Base-by-base conservation (phyloP, 768 basidiomycete genomes). In the Kockovaella imperatae region DNA sequence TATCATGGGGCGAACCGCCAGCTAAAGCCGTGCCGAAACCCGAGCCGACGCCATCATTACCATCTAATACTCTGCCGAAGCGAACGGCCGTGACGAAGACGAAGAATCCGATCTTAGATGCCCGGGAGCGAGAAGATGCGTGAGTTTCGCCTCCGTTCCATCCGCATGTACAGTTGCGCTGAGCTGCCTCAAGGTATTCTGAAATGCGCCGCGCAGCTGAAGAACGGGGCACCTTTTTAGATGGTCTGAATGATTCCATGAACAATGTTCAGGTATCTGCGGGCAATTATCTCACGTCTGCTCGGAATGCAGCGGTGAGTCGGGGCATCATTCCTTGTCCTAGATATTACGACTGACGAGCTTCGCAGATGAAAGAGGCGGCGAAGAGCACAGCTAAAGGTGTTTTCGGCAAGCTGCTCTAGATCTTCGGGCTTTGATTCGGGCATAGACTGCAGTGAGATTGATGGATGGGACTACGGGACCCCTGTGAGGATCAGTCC, bases 1-100 rank as follows among this genome's bases (percentile, higher is more conserved):
- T 71, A 40, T 47, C 61, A 23, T 71, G 69, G 69, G 67, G 69
- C 28, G 53, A 59, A 49, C 59, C 55, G 11, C 57, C 59, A 15
- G 59, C 59, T 8, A 57, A 64, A 28, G 28, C 45, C 5, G 11
- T 20, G 13, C 40, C 40, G 13, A n/a, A n/a, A 39, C 42, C n/a
- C 56, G 59, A 32, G 40, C 50, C 30, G 47, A 50, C 20, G 20
- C 50, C 24, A 46, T 51, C 29, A 28, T 49, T 10, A 44, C 45
- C 7, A 42, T 43, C n/a, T 50, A 42, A 34, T 48, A 34, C 57
- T 14, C 36, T 45, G 30, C 49, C 52, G 6, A 64, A 66, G 25
- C 52, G 59, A n/a, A 63, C 67, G 1, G 54, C 60, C 15, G 58
- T 61, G 18, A 18, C 35, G 8, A 62, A 62, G 35, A 50, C 59